Evolutionary conservation across 2,329 filamentous ascomycete genomes (phyloP), one percentile per base, ranked within the genome.

Genomic region (Hymenoscyphus fructigenus): DNA sequence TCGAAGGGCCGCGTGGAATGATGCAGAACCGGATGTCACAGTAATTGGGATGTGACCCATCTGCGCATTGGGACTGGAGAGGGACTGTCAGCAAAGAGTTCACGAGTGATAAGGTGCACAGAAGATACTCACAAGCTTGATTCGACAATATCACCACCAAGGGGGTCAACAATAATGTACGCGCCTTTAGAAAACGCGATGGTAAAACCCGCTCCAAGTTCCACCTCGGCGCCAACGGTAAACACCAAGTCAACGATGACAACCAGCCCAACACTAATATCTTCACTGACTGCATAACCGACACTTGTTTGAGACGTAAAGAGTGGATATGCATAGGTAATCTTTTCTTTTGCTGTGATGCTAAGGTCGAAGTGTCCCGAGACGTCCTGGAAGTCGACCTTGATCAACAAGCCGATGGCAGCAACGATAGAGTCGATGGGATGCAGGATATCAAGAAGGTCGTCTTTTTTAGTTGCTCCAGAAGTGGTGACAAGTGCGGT

Each of bases 161-260:
- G 58, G 47, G 70, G 68, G 58, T 71, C 71, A 58, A 73, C 67
- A 47, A 66, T 64, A n/a, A 73, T 63, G 55, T 65, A 70, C 7
- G 69, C 62, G 12, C 69, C 68, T 23, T 71, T 63, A 10, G 70
- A 68, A 56, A 73, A 70, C 1, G 67, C 59, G 60, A 72, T 69
- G 38, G 69, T 68, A 62, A 72, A 73, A 47, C 70, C 70, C 57
- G 65, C 66, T 32, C 61, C 50, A 5, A 72, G 59, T 60, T 72
- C 68, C 12, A 72, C 63, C 23, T 61, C 60, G 12, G 69, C 68
- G 59, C 53, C 62, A 4, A 71, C 47, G 26, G 67, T 69, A 47
- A 73, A 67, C 14, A 71, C 67, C 47, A 73, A 63, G 56, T 72
- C 70, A 29, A 72, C 59, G 61, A 67, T 63, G 12, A 72, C 32